Evolutionary conservation across 2,329 filamentous ascomycete genomes (phyloP).

Genomic region (Hymenoscyphus linearis): DNA sequence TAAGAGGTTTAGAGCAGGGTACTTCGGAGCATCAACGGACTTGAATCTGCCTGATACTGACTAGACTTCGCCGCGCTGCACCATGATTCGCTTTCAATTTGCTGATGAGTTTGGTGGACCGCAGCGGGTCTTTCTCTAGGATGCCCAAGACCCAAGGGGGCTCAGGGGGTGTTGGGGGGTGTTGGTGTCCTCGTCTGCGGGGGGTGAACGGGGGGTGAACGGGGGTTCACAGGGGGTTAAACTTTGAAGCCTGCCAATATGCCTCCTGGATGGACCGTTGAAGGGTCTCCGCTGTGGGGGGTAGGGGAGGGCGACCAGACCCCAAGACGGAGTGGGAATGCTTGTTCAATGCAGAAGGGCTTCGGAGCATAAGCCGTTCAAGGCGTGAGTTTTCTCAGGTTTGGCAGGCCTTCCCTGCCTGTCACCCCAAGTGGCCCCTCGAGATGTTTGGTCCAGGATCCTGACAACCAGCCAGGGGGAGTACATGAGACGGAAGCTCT

Average conservation of each 20-base stretch:
- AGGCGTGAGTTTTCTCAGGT: slow-evolving; percentile 25
- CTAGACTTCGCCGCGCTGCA: slow-evolving; percentile 24
- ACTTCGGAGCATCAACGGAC: slow-evolving; percentile 23
- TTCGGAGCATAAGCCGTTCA: slow-evolving; percentile 30
- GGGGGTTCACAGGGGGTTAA: too few relatives aligned
- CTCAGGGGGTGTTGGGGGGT: slow-evolving; percentile 20
- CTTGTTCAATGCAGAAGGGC: slow-evolving; percentile 28
- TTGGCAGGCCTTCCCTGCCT: slow-evolving; percentile 27
- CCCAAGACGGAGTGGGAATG: slow-evolving; percentile 23
- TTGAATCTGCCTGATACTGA: slow-evolving; percentile 14
- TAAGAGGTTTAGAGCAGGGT: slow-evolving; percentile 25
- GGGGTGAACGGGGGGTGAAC: too few relatives aligned
- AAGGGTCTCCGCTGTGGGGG: slow-evolving; percentile 26
- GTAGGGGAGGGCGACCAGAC: slow-evolving; percentile 17
- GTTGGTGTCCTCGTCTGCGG: background rate
- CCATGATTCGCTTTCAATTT: slow-evolving; percentile 16
- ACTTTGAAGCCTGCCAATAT: slow-evolving; percentile 14
- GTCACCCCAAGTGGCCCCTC: slow-evolving; percentile 27
- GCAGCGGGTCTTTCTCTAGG: slow-evolving; percentile 22
- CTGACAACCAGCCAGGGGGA: slow-evolving; percentile 24
- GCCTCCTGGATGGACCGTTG: slow-evolving; percentile 21
- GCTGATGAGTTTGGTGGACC: slow-evolving; percentile 21
- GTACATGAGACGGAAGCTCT: slow-evolving; percentile 29
- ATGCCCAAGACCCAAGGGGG: background rate
- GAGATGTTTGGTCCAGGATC: slow-evolving; percentile 29